These are phyloP conservation scores for Prunus mongolica DNA, from an alignment of 306 rosid species.

Conservation along the genomic window DNA sequence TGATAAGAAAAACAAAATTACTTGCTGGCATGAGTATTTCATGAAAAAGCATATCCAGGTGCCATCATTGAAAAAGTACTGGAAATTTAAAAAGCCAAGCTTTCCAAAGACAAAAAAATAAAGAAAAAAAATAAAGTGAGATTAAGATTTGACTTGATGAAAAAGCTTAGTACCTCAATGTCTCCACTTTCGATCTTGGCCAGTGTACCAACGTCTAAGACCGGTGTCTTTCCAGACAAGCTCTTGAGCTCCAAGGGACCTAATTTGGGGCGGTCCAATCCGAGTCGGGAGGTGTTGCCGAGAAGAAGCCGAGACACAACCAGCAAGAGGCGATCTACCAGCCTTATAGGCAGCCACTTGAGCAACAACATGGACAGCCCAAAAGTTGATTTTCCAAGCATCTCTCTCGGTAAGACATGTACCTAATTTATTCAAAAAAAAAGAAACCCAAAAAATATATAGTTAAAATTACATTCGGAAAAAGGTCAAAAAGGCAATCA, in stretches of 20 bases:
- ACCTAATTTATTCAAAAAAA: slow-evolving; percentile 47
- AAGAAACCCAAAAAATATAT: not conserved
- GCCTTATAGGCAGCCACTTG: slow-evolving; percentile 79
- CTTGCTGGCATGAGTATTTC: not conserved
- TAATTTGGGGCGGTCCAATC: slow-evolving; percentile 78
- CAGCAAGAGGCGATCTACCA: slow-evolving; percentile 73
- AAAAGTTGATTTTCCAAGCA: slow-evolving; percentile 99
- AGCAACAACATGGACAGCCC: slow-evolving; percentile 98
- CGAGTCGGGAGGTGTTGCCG: slow-evolving; percentile 77
- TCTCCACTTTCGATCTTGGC: slow-evolving; percentile 83
- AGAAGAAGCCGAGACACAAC: slow-evolving; percentile 70
- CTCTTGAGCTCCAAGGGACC: slow-evolving; percentile 95
- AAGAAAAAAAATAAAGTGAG: not conserved
- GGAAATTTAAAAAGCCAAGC: not conserved
- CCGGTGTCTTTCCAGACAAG: slow-evolving; percentile 91
- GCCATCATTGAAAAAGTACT: slow-evolving; percentile 10
- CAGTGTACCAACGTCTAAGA: slow-evolving; percentile 92
- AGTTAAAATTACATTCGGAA: slow-evolving; percentile 6
- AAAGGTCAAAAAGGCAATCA: slow-evolving; percentile 20
- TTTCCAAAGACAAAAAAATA: not conserved
- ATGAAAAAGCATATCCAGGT: not conserved
- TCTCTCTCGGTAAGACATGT: slow-evolving; percentile 94
- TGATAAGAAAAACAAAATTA: not conserved
- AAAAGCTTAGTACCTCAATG: slow-evolving; percentile 62
- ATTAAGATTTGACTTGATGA: slow-evolving; percentile 1